A percentile compares a stretch with the other conserved stretches of the same genome.
phyloP scores from a whole-genome alignment of 345 rosid genomes.

The Physaria fendleri region DNA sequence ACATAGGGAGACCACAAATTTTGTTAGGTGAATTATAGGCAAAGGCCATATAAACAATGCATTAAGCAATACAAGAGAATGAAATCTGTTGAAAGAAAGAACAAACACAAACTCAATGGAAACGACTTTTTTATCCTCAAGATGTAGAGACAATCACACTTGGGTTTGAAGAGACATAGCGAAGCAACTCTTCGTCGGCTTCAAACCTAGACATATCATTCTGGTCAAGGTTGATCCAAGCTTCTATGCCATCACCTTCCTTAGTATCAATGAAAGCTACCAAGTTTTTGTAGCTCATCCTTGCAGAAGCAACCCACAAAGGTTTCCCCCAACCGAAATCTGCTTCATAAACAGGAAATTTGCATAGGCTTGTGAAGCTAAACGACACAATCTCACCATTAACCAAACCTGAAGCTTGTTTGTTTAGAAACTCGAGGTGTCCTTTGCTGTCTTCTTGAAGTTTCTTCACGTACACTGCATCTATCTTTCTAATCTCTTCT shows the following conservation, averaged over 20 bases:
- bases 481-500: conserved; percentile 24
- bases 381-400: conserved; percentile 25
- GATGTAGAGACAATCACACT: conserved; percentile 5
- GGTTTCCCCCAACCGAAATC: conserved; percentile 27
- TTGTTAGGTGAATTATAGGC: too few species aligned
- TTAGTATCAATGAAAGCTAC: conserved; percentile 12
- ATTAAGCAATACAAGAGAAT: background rate
- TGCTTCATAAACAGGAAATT: conserved; percentile 15
- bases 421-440: conserved; percentile 19
- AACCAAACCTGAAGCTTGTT: conserved; percentile 7
- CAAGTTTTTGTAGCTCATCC: conserved; percentile 12
- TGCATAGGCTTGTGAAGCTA: conserved; percentile 19
- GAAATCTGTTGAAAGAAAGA: background rate
- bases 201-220: conserved; percentile 16
- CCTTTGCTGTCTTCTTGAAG: conserved; percentile 23
- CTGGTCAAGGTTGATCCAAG: conserved; percentile 20
- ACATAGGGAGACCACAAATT: too few species aligned
- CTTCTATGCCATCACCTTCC: conserved; percentile 19
- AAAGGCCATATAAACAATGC: background rate
- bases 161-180: conserved; percentile 11
- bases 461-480: conserved; percentile 24
- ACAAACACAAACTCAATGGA: background rate
- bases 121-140: background rate
- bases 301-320: conserved; percentile 18
- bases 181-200: conserved; percentile 12